Evolutionary conservation across 1,284 basidiomycete species (phyloP).

Genomic region (Bjerkandera adusta): DNA sequence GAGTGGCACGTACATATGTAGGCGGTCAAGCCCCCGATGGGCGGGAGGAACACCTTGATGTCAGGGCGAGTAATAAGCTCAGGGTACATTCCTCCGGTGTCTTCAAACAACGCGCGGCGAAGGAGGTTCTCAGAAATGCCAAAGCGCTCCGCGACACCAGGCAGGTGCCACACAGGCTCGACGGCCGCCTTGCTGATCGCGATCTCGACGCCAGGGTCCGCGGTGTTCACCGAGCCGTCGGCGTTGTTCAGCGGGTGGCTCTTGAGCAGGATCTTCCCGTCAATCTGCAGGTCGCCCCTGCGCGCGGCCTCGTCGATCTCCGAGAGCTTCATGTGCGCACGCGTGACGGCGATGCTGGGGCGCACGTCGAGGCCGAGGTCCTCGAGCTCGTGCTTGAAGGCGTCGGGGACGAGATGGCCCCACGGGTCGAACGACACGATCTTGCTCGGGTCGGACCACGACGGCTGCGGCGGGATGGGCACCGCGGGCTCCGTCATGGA

Average conservation of each 20-base stretch:
- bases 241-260: conserved; percentile 56
- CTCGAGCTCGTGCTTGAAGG: conserved; percentile 71
- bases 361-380: conserved; percentile 71
- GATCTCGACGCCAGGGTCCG: conserved; percentile 84
- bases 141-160: conserved; percentile 89
- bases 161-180: conserved; percentile 93
- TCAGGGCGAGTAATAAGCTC: conserved; percentile 94
- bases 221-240: conserved; percentile 57
- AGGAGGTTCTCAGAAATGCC: conserved; percentile 85
- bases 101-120: conserved; percentile 89
- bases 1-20: conserved; percentile 74
- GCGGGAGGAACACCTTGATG: conserved; percentile 94
- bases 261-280: conserved; percentile 82
- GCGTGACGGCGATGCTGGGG: conserved; percentile 91
- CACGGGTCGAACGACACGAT: conserved; percentile 96
- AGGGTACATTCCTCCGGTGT: conserved; percentile 95
- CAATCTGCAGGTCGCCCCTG: conserved; percentile 73
- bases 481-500: conserved; percentile 89
- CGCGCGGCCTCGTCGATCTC: conserved; percentile 86
- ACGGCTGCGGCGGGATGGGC: conserved; percentile 74
- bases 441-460: conserved; percentile 81
- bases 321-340: conserved; percentile 85
- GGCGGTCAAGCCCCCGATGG: conserved; percentile 89
- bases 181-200: conserved; percentile 86
- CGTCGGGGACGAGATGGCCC: conserved; percentile 86